A percentile compares a stretch with the other conserved stretches of the same genome.
phyloP scores from a whole-genome alignment of 768 basidiomycete genomes.

The Tylopilus vinaceipallidus region DNA sequence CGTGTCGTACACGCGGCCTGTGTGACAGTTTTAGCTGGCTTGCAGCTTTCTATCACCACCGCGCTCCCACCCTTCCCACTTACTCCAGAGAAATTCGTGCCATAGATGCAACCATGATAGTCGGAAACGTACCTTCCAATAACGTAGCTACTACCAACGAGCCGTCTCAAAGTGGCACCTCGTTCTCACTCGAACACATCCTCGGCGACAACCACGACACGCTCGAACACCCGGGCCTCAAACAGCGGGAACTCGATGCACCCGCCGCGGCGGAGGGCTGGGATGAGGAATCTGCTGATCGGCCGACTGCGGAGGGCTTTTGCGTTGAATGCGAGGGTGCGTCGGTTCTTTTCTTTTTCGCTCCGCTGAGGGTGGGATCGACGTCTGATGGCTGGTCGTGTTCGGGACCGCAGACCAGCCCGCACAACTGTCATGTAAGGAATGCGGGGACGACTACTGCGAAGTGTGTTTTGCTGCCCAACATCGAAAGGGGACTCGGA shows the following conservation, averaged over 20 bases:
- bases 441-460: constrained; percentile 72
- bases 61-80: constrained; percentile 7
- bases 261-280: constrained; percentile 49
- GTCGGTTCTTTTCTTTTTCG: constrained; percentile 5
- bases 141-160: constrained; percentile 12
- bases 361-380: neutral
- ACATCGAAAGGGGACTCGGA: constrained; percentile 79
- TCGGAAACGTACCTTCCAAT: constrained; percentile 17
- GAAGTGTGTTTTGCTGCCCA: constrained; percentile 86
- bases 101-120: constrained; percentile 23
- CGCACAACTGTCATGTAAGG: constrained; percentile 68
- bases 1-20: constrained; percentile 25
- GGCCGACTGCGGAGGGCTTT: constrained; percentile 55
- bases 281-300: constrained; percentile 60
- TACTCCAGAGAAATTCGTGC: neutral
- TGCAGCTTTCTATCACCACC: constrained; percentile 9
- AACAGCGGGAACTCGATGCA: constrained; percentile 32
- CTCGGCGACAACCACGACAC: constrained; percentile 60
- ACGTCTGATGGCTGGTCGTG: neutral
- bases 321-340: constrained; percentile 88
- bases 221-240: constrained; percentile 51
- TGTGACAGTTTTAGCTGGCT: constrained; percentile 18
- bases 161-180: constrained; percentile 5
- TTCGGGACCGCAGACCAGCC: constrained; percentile 63
- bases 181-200: constrained; percentile 69